These are phyloP conservation scores for Sicyos baderoa DNA, from an alignment of 306 rosid genomes.

Conservation along the genomic window DNA sequence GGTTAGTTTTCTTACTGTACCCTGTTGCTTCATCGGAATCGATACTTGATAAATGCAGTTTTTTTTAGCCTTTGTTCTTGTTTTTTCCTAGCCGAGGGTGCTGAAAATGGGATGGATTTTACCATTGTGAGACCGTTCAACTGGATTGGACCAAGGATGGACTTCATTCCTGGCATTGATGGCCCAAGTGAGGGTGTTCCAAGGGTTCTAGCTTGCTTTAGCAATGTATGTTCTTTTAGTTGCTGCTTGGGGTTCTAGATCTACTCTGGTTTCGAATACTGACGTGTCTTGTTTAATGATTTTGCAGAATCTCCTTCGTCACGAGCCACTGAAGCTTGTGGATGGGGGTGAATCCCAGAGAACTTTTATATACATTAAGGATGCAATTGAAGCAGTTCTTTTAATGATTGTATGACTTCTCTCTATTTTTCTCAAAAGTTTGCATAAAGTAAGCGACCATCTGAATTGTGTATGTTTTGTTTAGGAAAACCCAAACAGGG, in stretches of 20 bases:
- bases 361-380: slow-evolving; percentile 77
- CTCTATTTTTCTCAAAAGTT: background rate
- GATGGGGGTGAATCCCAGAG: slow-evolving; percentile 94
- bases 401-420: slow-evolving; percentile 66
- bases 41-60: background rate
- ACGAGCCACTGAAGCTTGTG: slow-evolving; percentile 87
- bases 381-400: slow-evolving; percentile 87
- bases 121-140: slow-evolving; percentile 90
- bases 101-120: slow-evolving; percentile 79
- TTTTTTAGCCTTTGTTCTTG: background rate
- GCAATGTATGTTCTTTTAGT: slow-evolving; percentile 46
- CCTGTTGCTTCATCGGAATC: background rate
- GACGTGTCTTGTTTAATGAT: slow-evolving; percentile 22
- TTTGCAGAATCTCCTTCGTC: slow-evolving; percentile 77
- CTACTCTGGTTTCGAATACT: background rate
- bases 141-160: slow-evolving; percentile 98
- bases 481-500: slow-evolving; percentile 88
- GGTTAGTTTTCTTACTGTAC: slow-evolving; percentile 33
- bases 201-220: slow-evolving; percentile 87
- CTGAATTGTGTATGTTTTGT: slow-evolving; percentile 15
- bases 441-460: background rate
- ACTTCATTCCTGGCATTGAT: slow-evolving; percentile 91
- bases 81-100: slow-evolving; percentile 66
- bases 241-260: background rate
- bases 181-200: slow-evolving; percentile 99